Evolutionary conservation across 1,139 yeast species (phyloP).

Genomic region (Yamadazyma trypodendri): DNA sequence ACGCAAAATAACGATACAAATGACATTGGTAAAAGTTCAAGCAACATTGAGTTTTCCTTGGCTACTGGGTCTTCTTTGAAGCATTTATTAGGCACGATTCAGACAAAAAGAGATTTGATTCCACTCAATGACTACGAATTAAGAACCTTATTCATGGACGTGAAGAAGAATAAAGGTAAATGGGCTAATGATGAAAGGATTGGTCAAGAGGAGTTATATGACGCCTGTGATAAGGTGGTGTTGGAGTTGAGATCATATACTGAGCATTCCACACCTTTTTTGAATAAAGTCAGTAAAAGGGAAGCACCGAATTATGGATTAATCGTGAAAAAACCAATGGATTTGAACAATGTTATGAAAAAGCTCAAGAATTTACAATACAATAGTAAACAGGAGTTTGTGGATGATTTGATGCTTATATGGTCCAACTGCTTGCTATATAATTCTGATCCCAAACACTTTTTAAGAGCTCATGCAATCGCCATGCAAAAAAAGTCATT

Average conservation of each 20-base stretch:
- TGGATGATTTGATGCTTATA: constrained; percentile 87
- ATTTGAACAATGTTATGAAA: constrained; percentile 88
- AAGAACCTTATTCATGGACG: constrained; percentile 84
- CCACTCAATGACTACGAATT: constrained; percentile 82
- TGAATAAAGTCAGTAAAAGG: constrained; percentile 90
- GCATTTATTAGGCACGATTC: constrained; percentile 76
- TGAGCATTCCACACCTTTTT: constrained; percentile 94
- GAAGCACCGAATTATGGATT: constrained; percentile 97
- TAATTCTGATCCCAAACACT: constrained; percentile 94
- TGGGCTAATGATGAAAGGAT: constrained; percentile 95
- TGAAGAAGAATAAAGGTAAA: constrained; percentile 89
- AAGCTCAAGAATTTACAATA: constrained; percentile 81
- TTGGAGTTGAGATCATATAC: constrained; percentile 87
- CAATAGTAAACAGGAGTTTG: constrained; percentile 81
- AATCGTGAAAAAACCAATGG: constrained; percentile 94
- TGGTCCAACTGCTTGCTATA: constrained; percentile 94
- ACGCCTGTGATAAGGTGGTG: constrained; percentile 94
- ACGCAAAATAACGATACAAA: constrained; percentile 7
- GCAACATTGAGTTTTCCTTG: constrained; percentile 36
- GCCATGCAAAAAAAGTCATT: constrained; percentile 94
- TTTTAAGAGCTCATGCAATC: constrained; percentile 83
- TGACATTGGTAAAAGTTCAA: constrained; percentile 17
- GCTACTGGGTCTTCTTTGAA: constrained; percentile 74
- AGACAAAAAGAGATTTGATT: constrained; percentile 70
- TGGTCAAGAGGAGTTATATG: constrained; percentile 97